Evolutionary conservation across 345 rosid genomes (phyloP).

Genomic region (Eucalyptus marginata): DNA sequence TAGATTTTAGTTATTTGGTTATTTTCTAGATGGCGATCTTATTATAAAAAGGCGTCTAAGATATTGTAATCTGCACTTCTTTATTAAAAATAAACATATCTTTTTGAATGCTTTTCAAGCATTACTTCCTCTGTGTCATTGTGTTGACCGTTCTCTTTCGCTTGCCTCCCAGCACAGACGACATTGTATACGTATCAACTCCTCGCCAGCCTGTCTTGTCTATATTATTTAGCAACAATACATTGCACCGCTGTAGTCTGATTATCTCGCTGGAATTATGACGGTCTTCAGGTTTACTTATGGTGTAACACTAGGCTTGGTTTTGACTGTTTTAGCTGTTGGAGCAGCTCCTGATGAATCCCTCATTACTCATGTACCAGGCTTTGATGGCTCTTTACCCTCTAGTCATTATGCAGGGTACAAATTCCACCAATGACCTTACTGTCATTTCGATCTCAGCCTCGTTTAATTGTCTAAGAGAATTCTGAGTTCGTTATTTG

Average conservation of each 20-base stretch:
- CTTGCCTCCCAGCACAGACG: not conserved
- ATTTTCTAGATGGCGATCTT: no score
- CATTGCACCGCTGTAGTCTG: not conserved
- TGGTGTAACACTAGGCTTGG: not conserved
- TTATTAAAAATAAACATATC: no score
- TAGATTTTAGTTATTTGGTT: no score
- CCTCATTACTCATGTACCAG: conserved; percentile 14
- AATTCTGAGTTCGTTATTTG: not conserved
- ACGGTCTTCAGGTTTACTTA: not conserved
- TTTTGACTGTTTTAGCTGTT: not conserved
- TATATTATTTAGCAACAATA: not conserved
- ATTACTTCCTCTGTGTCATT: no score
- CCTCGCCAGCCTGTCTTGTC: not conserved
- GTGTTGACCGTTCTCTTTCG: not conserved
- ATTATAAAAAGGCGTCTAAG: no score
- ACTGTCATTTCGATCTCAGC: not conserved
- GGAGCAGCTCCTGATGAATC: conserved; percentile 13
- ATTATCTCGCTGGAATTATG: not conserved
- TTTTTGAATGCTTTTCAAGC: no score
- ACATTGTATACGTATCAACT: not conserved
- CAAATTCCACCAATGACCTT: not conserved
- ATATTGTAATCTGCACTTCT: no score
- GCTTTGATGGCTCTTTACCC: conserved; percentile 17
- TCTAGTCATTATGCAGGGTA: conserved; percentile 28
- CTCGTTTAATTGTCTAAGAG: not conserved